Base-by-base conservation (phyloP, 805 yeast genomes). In the Wickerhamiella kurtzmanii region DNA sequence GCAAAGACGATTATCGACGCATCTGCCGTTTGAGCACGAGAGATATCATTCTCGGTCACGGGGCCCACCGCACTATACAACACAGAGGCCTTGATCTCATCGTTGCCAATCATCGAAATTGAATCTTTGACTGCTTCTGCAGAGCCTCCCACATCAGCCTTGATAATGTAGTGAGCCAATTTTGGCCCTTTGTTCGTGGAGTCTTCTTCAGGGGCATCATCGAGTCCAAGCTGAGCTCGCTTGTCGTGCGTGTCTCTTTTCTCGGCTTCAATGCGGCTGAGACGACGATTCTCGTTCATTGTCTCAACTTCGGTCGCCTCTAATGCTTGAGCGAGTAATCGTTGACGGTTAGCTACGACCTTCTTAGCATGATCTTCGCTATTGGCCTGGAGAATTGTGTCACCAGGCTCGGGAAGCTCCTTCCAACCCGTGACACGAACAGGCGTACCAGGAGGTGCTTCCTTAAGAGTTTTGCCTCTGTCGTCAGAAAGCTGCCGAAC, bases 371-470 rank as follows among this genome's bases (percentile, higher is more conserved):
- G 62, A 13, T 75, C 68, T 60, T 88, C 96, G 56, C 65, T 76
- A 51, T 75, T 74, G 11, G 92, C 94, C 60, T 86, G 81, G 3
- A 89, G 60, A 1, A 84, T 77, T 52, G 76, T 76, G 52, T 86
- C 95, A 8, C 98, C 98, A 9, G 95, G 92, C 45, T 76, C 83
- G 0, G 97, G 97, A 35, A 88, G 65, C 35, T 79, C 88, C 60
- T 82, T 87, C 98, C 98, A 92, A 0, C 98, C 98, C 60, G 84
- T 73, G 5, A 92, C 71, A 57, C 86, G 94, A 1, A 85, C 94
- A 0, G 97, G 96, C 6, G 82, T 79, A 0, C 95, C 80, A 0
- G 98, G 97, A 0, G 77, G 75, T 0, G 95, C 96, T 25, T 62
- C 49, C 49, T 77, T 75, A 6, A 86, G 63, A 0, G 69, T 48